phyloP scores from a whole-genome alignment of 768 basidiomycete species.

The Sistotremastrum niveocremeum region DNA sequence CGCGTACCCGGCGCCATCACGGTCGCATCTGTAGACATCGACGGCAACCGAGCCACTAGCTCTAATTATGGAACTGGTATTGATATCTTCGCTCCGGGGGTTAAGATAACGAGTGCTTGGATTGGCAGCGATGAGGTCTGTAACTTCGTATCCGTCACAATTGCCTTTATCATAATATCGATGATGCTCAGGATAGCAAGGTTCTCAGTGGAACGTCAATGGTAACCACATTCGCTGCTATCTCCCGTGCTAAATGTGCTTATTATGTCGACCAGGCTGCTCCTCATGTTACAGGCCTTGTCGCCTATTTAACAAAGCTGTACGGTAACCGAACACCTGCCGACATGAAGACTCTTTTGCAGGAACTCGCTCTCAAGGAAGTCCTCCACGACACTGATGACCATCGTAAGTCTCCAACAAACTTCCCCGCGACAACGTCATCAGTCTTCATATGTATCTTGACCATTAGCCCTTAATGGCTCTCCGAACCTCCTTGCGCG shows the following conservation, averaged over 20 bases:
- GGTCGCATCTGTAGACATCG: constrained; percentile 26
- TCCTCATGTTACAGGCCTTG: constrained; percentile 27
- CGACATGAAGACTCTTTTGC: constrained; percentile 15
- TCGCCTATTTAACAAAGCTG: constrained; percentile 23
- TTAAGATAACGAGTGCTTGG: constrained; percentile 19
- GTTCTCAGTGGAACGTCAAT: constrained; percentile 10
- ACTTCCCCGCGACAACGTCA: too few relatives aligned
- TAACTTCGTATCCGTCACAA: constrained; percentile 6
- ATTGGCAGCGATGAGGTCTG: constrained; percentile 12
- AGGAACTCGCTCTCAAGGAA: constrained; percentile 16
- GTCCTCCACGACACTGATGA: constrained; percentile 7
- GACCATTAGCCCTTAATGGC: too few relatives aligned
- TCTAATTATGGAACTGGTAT: constrained; percentile 31
- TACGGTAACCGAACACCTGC: constrained; percentile 21
- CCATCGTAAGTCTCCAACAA: too few relatives aligned
- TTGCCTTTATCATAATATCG: not conserved
- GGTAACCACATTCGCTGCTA: too few relatives aligned
- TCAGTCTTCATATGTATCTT: too few relatives aligned
- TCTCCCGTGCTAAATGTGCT: too few relatives aligned
- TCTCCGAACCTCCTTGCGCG: too few relatives aligned
- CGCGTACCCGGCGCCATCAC: constrained; percentile 23
- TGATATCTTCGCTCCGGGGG: constrained; percentile 29
- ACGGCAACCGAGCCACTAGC: constrained; percentile 21
- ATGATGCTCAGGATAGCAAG: constrained; percentile 1
- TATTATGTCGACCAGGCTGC: too few relatives aligned